phyloP scores from a whole-genome alignment of 1,139 yeast species.

The Saccharomyces hybrid region DNA sequence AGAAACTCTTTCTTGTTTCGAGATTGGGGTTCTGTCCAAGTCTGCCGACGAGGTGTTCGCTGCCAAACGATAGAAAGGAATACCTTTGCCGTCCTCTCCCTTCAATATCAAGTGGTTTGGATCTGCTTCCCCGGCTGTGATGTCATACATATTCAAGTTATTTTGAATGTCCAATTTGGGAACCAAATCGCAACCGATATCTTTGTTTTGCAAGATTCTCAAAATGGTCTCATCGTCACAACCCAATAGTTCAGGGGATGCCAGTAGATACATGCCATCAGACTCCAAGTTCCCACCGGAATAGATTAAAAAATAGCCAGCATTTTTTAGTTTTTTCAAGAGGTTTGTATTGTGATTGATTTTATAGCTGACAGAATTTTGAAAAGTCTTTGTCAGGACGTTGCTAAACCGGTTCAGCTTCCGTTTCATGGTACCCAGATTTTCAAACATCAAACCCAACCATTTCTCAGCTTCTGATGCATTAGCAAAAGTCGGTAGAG shows the following conservation, averaged over 20 bases:
- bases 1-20: background rate
- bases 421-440: conserved; percentile 74
- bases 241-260: conserved; percentile 31
- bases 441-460: conserved; percentile 72
- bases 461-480: conserved; percentile 62
- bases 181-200: conserved; percentile 31
- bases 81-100: background rate
- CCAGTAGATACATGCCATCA: conserved; percentile 44
- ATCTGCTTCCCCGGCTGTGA: conserved; percentile 16
- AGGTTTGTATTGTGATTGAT: conserved; percentile 50
- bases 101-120: conserved; percentile 7
- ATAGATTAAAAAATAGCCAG: conserved; percentile 70
- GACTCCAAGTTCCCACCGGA: conserved; percentile 59
- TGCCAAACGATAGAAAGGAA: background rate
- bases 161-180: conserved; percentile 22
- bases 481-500: conserved; percentile 48
- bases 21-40: background rate
- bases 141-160: conserved; percentile 20
- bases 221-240: conserved; percentile 29
- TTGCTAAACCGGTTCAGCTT: conserved; percentile 69
- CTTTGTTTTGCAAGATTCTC: conserved; percentile 27
- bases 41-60: background rate
- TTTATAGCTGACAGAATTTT: conserved; percentile 64
- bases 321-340: conserved; percentile 42
- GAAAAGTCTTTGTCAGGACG: conserved; percentile 58